phyloP scores from a whole-genome alignment of 2,329 filamentous ascomycete species.

The Apiospora malaysiana region DNA sequence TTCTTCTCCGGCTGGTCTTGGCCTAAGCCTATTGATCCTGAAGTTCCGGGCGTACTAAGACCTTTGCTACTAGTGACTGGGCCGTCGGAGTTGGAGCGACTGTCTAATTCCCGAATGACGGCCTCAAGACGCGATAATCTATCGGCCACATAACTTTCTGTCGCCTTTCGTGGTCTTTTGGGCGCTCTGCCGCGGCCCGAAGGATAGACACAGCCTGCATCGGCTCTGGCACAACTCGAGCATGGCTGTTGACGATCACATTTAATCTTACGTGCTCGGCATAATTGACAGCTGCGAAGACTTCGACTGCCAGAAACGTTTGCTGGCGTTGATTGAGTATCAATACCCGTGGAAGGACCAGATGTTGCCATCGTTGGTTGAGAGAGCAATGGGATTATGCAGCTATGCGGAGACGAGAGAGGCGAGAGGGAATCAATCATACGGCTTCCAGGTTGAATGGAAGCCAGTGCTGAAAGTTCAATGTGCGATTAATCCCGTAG shows the following conservation, averaged over 20 bases:
- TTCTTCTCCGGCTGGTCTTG: background rate
- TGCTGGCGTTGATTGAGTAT: background rate
- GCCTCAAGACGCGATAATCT: conserved; percentile 12
- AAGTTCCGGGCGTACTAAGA: background rate
- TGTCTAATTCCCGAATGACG: conserved; percentile 11
- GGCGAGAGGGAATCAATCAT: background rate
- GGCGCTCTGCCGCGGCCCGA: conserved; percentile 5
- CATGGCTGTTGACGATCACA: conserved; percentile 19
- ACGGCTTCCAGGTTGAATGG: background rate
- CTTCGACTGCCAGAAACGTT: background rate
- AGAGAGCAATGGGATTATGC: background rate
- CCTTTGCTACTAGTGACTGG: background rate
- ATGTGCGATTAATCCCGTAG: background rate
- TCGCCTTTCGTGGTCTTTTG: conserved; percentile 2
- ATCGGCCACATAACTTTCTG: conserved; percentile 5
- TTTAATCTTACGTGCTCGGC: conserved; percentile 14
- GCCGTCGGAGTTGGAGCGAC: background rate
- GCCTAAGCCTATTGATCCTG: background rate
- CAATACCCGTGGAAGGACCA: background rate
- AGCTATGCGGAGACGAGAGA: background rate
- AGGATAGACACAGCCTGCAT: background rate
- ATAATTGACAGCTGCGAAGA: conserved; percentile 16
- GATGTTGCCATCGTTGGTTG: background rate
- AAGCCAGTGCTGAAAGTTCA: too few relatives aligned
- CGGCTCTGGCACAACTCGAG: background rate